A percentile compares a stretch with the other conserved stretches of the same genome.
Evolutionary conservation across 192 early-diverging fungal genomes (phyloP).

Genomic region (Umbelopsis isabellina): DNA sequence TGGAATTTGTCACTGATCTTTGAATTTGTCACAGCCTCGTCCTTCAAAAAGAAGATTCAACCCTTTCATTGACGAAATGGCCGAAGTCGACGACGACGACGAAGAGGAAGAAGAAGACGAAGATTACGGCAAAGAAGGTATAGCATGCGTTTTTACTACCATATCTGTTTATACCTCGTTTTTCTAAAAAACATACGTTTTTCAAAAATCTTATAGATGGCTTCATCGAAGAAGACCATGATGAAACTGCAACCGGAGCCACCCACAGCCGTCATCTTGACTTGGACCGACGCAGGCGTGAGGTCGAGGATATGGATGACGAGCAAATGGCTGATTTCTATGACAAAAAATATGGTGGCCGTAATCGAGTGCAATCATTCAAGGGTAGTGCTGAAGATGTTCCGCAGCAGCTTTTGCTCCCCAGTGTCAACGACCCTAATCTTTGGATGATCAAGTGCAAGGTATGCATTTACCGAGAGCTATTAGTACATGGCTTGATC

Average conservation of each 20-base stretch:
- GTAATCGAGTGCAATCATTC: constrained; percentile 49
- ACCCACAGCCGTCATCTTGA: constrained; percentile 69
- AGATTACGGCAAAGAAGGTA: constrained; percentile 57
- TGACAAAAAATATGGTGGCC: constrained; percentile 73
- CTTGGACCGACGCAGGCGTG: constrained; percentile 63
- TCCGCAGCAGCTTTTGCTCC: constrained; percentile 80
- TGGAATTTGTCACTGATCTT: background rate
- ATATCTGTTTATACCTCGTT: background rate
- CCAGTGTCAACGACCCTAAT: constrained; percentile 86
- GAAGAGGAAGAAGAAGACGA: constrained; percentile 73
- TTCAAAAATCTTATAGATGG: constrained; percentile 49
- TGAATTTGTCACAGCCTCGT: constrained; percentile 38
- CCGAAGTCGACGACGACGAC: constrained; percentile 72
- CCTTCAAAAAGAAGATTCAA: constrained; percentile 49
- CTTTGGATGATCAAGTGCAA: constrained; percentile 89
- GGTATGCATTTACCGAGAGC: constrained; percentile 33
- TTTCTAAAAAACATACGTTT: background rate
- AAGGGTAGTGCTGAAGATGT: constrained; percentile 62
- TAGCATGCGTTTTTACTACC: constrained; percentile 18
- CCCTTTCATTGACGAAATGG: constrained; percentile 66
- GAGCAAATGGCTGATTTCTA: constrained; percentile 81
- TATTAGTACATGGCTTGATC: background rate
- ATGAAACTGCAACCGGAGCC: constrained; percentile 64
- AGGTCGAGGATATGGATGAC: constrained; percentile 78
- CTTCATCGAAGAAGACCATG: constrained; percentile 72